Evolutionary conservation across 306 rosid species (phyloP).

Genomic region (Corylus heterophylla): DNA sequence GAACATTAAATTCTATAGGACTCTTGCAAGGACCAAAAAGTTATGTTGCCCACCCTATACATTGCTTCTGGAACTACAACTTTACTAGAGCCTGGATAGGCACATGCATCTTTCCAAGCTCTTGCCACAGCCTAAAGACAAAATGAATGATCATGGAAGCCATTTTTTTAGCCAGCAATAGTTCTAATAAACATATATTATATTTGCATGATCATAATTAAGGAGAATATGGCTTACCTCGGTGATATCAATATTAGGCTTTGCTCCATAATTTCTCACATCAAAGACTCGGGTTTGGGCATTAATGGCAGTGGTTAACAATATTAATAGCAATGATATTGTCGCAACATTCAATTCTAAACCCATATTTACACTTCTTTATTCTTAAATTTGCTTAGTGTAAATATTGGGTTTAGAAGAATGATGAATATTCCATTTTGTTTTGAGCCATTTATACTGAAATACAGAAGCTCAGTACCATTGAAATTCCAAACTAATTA

Average conservation of each 20-base stretch:
- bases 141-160: background rate
- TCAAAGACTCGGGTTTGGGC: constrained; percentile 2
- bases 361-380: constrained; percentile 1
- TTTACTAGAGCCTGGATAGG: constrained; percentile 1
- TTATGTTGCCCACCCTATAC: constrained; percentile 12
- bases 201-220: too few relatives aligned
- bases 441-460: background rate
- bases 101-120: constrained; percentile 45
- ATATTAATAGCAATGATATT: background rate
- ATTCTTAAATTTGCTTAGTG: too few relatives aligned
- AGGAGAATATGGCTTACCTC: constrained; percentile 9
- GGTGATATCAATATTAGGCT: constrained; percentile 15
- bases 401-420: background rate
- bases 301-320: background rate
- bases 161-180: background rate
- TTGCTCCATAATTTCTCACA: constrained; percentile 25
- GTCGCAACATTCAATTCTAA: background rate
- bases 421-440: background rate
- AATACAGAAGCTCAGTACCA: background rate
- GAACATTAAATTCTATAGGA: constrained; percentile 25
- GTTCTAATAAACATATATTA: background rate
- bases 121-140: constrained; percentile 24
- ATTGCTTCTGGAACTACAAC: constrained; percentile 25
- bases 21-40: constrained; percentile 47
- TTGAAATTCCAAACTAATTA: background rate